A percentile compares a stretch with the other conserved stretches of the same genome.
phyloP scores from a whole-genome alignment of 1,284 basidiomycete species.

The Mycosarcoma maydis region DNA sequence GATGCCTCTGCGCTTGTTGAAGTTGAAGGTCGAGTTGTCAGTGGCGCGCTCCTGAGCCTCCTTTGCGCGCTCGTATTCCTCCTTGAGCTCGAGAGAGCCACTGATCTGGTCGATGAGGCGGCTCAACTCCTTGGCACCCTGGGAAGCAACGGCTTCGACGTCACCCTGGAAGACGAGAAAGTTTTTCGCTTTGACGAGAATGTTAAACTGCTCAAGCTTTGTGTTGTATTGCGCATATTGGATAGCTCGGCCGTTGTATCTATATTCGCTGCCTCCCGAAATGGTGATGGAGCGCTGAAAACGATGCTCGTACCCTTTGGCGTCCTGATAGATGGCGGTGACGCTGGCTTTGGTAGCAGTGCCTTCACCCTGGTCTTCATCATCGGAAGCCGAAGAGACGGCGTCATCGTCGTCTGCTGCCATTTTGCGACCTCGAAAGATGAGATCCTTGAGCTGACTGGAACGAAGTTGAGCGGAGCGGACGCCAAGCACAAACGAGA shows the following conservation, averaged over 20 bases:
- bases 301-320: constrained; percentile 80
- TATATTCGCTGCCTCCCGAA: constrained; percentile 75
- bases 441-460: constrained; percentile 91
- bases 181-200: constrained; percentile 98
- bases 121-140: constrained; percentile 88
- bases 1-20: constrained; percentile 90
- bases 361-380: constrained; percentile 75
- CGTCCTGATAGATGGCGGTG: constrained; percentile 86
- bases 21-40: constrained; percentile 91
- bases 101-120: constrained; percentile 92
- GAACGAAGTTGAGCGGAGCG: constrained; percentile 91
- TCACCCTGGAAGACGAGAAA: constrained; percentile 98
- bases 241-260: constrained; percentile 58
- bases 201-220: constrained; percentile 72
- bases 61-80: constrained; percentile 89
- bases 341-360: constrained; percentile 94
- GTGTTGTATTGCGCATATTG: constrained; percentile 58
- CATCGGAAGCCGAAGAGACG: constrained; percentile 55
- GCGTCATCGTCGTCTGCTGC: constrained; percentile 66
- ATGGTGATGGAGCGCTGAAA: constrained; percentile 88
- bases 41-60: constrained; percentile 87
- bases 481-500: constrained; percentile 97
- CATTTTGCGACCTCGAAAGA: constrained; percentile 87
- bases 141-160: constrained; percentile 95
- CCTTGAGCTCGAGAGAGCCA: constrained; percentile 78